phyloP scores from a whole-genome alignment of 176 grass and related monocot genomes.

The Rhynchospora pubera region DNA sequence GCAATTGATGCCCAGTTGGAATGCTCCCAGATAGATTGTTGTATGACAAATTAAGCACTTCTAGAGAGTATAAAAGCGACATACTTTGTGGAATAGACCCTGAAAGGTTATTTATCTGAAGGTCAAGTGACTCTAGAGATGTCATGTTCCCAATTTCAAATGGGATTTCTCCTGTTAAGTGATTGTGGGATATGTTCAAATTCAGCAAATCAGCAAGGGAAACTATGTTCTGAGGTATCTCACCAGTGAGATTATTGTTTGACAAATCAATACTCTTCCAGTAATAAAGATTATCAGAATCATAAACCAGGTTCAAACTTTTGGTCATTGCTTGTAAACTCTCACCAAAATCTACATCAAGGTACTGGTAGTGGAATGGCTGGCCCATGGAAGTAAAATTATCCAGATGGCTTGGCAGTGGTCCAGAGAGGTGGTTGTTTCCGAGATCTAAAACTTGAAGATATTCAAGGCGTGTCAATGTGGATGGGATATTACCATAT shows the following conservation, averaged over 20 bases:
- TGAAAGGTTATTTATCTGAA: slow-evolving; percentile 30
- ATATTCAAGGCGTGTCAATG: background rate
- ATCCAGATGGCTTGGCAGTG: background rate
- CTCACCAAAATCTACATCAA: background rate
- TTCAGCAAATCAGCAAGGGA: slow-evolving; percentile 7
- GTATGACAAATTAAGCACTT: slow-evolving; percentile 24
- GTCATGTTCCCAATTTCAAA: slow-evolving; percentile 9
- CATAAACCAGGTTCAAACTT: slow-evolving; percentile 14
- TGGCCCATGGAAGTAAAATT: background rate
- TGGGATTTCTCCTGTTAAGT: slow-evolving; percentile 33
- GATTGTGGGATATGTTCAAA: slow-evolving; percentile 37
- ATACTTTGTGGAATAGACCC: slow-evolving; percentile 35
- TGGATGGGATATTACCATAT: slow-evolving; percentile 7
- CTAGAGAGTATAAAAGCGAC: slow-evolving; percentile 1
- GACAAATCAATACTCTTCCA: slow-evolving; percentile 22
- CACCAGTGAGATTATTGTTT: slow-evolving; percentile 16
- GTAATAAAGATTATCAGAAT: fast-evolving
- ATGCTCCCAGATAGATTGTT: slow-evolving; percentile 43
- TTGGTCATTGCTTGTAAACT: slow-evolving; percentile 14
- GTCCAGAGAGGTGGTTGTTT: slow-evolving; percentile 21
- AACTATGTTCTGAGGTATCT: slow-evolving; percentile 19
- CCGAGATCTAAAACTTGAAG: slow-evolving; percentile 20
- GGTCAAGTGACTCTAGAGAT: slow-evolving; percentile 35
- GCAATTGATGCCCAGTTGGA: slow-evolving; percentile 30
- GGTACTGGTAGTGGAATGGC: background rate